Evolutionary conservation across 2,329 filamentous ascomycete genomes (phyloP), one percentile per base, ranked within the genome.

Genomic region (Exophiala sp.): DNA sequence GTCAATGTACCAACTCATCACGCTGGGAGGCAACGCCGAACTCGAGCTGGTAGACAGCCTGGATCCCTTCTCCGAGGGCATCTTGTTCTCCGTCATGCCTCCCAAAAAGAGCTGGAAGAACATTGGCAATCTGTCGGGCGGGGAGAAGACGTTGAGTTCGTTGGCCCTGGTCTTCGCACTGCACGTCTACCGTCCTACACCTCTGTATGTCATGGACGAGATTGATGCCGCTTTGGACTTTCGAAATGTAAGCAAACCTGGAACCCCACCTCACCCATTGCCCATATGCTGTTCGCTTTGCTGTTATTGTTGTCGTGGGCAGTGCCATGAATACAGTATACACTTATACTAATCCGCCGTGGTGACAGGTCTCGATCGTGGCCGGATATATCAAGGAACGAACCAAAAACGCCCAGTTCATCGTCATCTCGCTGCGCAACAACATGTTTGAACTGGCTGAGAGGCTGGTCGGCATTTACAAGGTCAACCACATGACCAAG

Each of bases 1-100:
- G 74, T 93, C 98, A 65, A 98, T 98, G 93, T 98, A 98, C 72
- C 93, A 98, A 67, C 96, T 98, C 90, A 98, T 98, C 67, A 98
- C 93, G 18, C 97, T 98, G 89, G 93, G 93, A 55, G 93, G 93
- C 48, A 98, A 98, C 63, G 93, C 93, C 0, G 93, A 98, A 71
- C 80, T 98, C 10, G 94, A 98, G 68, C 82, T 98, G 19, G 93
- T 98, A 34, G 93, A 98, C 72, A 91, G 85, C 14, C 75, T 98
- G 2, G 94, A 98, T 66, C 93, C 93, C 0, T 98, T 98, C 74
- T 89, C 86, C 5, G 93, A 98, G 69, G 93, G 93, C 21, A 97
- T 98, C 56, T 68, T 96, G 41, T 98, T 98, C 74, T 91, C 85
- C 48, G 94, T 98, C 59, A 98, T 98, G 93, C 94, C 93, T 43